Percentiles rank a stretch among this genome's conserved stretches.
Conservation (phyloP, 1,139 yeast species). For the Kodamaea sp. region DNA sequence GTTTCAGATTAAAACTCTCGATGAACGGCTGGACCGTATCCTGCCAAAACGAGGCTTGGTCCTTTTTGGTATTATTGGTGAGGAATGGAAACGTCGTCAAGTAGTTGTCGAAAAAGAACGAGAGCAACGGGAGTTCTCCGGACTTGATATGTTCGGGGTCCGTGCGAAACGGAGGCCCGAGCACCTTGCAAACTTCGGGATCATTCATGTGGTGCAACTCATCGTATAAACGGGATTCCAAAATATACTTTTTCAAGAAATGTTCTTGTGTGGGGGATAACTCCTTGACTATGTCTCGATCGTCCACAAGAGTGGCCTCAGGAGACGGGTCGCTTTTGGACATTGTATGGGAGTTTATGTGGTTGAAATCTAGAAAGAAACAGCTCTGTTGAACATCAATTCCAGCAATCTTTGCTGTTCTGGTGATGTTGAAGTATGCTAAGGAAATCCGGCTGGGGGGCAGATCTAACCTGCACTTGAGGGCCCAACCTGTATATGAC, state of each 20-base stretch:
- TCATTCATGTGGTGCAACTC: constrained; percentile 64
- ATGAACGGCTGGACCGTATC: constrained; percentile 75
- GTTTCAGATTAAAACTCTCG: constrained; percentile 71
- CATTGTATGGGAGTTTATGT: too few species aligned
- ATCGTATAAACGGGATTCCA: constrained; percentile 57
- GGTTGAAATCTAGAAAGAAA: too few species aligned
- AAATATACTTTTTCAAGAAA: constrained; percentile 76
- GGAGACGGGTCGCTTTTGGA: too few species aligned
- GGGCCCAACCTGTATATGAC: too few species aligned
- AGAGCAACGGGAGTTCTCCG: constrained; percentile 51
- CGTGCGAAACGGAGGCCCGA: constrained; percentile 70
- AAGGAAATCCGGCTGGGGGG: too few species aligned
- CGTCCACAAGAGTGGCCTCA: too few species aligned
- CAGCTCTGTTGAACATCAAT: too few species aligned
- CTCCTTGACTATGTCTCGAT: constrained; percentile 5
- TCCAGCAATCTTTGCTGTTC: too few species aligned
- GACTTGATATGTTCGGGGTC: constrained; percentile 11
- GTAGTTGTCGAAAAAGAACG: constrained; percentile 64
- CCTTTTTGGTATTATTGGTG: constrained; percentile 43
- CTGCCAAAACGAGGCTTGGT: constrained; percentile 70
- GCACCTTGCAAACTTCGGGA: constrained; percentile 57
- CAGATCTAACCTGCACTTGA: too few species aligned
- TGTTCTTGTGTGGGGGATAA: constrained; percentile 72
- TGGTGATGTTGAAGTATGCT: too few species aligned
- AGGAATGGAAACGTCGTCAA: constrained; percentile 76